These are phyloP conservation scores for Phyllostachys edulis DNA, from an alignment of 176 grass and related monocot genomes.

Conservation along the genomic window DNA sequence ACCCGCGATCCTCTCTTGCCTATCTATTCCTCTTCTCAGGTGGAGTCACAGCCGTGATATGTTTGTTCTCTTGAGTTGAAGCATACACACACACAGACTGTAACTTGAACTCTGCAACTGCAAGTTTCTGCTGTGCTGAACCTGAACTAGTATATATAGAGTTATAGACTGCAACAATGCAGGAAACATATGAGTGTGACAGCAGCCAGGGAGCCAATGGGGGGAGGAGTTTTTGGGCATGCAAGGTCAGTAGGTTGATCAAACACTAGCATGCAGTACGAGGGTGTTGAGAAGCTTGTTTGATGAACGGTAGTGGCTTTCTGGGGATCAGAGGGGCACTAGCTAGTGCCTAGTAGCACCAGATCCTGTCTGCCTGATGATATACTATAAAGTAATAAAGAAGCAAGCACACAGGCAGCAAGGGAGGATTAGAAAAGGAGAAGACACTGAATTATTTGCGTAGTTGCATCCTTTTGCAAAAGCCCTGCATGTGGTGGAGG, in stretches of 20 bases:
- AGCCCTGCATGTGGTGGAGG: slow-evolving; percentile 22
- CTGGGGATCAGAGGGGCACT: slow-evolving; percentile 37
- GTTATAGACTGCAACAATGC: slow-evolving; percentile 29
- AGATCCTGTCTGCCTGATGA: slow-evolving; percentile 49
- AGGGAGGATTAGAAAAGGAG: slow-evolving; percentile 28
- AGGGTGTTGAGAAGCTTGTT: not conserved
- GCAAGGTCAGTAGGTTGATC: not conserved
- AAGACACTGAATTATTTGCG: slow-evolving; percentile 44
- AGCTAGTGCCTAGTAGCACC: slow-evolving; percentile 20
- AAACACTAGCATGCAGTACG: not conserved
- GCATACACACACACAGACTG: not conserved
- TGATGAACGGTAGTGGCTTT: slow-evolving; percentile 44
- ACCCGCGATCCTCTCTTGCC: not conserved
- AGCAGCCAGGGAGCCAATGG: slow-evolving; percentile 26
- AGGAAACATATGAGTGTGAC: slow-evolving; percentile 5
- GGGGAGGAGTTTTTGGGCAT: not conserved
- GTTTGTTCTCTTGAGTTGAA: not conserved
- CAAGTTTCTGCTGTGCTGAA: slow-evolving; percentile 25
- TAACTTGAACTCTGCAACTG: not conserved
- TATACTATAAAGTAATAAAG: slow-evolving; percentile 28
- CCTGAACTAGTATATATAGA: slow-evolving; percentile 24
- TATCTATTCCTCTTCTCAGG: not conserved
- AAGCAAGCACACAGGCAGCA: slow-evolving; percentile 29
- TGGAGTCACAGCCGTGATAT: not conserved
- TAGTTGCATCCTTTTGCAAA: slow-evolving; percentile 24